Evolutionary conservation across 352 stramenopile species (phyloP).

Genomic region (Pythium dissimile): DNA sequence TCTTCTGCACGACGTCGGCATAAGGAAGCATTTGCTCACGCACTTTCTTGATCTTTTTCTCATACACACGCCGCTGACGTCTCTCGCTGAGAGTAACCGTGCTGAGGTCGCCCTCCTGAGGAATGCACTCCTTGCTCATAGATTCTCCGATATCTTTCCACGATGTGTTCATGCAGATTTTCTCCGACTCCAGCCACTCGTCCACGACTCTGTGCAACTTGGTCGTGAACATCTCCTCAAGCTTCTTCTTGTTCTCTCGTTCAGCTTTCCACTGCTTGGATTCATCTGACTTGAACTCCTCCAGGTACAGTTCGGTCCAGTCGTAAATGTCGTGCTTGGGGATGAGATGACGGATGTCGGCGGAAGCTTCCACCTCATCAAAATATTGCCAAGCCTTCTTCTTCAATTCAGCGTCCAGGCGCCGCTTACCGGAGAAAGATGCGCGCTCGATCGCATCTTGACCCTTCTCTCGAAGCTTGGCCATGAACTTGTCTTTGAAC

Average conservation of each 20-base stretch:
- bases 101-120: not conserved
- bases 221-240: constrained; percentile 22
- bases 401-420: constrained; percentile 48
- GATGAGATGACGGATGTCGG: constrained; percentile 21
- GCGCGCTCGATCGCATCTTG: constrained; percentile 14
- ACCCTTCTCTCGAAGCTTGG: constrained; percentile 29
- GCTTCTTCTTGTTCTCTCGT: constrained; percentile 38
- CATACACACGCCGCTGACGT: constrained; percentile 44
- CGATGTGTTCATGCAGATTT: constrained; percentile 15
- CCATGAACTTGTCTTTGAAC: constrained; percentile 39
- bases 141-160: constrained; percentile 18
- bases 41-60: constrained; percentile 42
- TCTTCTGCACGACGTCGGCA: constrained; percentile 21
- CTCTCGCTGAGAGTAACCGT: constrained; percentile 30
- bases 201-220: constrained; percentile 32
- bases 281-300: constrained; percentile 42
- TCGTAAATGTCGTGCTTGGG: constrained; percentile 58
- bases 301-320: constrained; percentile 51
- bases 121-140: constrained; percentile 2
- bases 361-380: constrained; percentile 25
- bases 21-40: constrained; percentile 31
- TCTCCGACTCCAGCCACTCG: constrained; percentile 25
- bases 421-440: constrained; percentile 25
- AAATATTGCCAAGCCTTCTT: constrained; percentile 38
- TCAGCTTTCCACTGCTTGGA: constrained; percentile 42